These are phyloP conservation scores for Phellopilus nigrolimitatus DNA, from an alignment of 1,284 basidiomycete species.

Conservation along the genomic window DNA sequence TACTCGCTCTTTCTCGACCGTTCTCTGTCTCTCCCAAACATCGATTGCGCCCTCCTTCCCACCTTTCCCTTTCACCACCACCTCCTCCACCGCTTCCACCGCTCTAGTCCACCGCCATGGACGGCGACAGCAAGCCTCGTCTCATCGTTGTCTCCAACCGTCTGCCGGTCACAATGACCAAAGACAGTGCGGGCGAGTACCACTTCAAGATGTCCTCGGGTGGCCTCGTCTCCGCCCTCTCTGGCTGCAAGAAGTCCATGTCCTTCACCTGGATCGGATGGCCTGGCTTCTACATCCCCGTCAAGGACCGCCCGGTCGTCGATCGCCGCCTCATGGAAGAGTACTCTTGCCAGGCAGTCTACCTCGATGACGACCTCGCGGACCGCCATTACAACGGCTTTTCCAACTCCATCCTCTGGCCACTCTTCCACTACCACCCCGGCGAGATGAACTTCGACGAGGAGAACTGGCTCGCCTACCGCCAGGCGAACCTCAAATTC, in stretches of 20 bases:
- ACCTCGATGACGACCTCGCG: constrained; percentile 94
- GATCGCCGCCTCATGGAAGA: constrained; percentile 89
- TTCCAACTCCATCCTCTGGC: constrained; percentile 99
- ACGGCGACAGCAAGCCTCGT: constrained; percentile 40
- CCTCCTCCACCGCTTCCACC: constrained; percentile 23
- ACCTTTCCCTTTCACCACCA: constrained; percentile 21
- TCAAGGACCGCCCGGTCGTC: constrained; percentile 80
- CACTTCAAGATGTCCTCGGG: constrained; percentile 97
- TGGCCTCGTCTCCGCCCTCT: constrained; percentile 90
- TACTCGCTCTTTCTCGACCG: too few species aligned
- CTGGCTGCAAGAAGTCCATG: constrained; percentile 95
- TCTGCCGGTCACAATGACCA: constrained; percentile 88
- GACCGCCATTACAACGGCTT: constrained; percentile 99
- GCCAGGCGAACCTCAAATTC: constrained; percentile 94
- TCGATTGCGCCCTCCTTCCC: too few species aligned
- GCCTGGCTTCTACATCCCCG: constrained; percentile 87
- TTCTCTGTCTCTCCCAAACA: too few species aligned
- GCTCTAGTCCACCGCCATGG: not conserved
- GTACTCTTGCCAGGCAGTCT: constrained; percentile 96
- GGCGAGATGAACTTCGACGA: constrained; percentile 99
- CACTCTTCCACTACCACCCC: constrained; percentile 97
- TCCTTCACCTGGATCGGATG: constrained; percentile 96
- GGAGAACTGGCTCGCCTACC: constrained; percentile 96
- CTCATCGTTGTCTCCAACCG: constrained; percentile 97
- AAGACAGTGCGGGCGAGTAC: constrained; percentile 84